Evolutionary conservation across 225 moss, liverwort and hornwort species (phyloP).

Genomic region (Neckera pumila): DNA sequence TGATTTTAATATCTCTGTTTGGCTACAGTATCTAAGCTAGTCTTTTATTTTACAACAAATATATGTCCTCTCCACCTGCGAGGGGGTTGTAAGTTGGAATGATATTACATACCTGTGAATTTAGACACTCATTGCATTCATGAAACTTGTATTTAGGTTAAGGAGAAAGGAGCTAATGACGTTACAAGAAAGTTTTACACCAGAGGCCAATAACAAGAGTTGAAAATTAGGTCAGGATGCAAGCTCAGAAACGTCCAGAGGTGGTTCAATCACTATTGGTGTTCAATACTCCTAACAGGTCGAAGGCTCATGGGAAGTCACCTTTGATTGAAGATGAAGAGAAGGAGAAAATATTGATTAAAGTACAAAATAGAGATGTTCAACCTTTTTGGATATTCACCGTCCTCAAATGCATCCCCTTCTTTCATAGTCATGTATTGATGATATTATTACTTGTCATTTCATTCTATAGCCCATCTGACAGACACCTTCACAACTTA

Average conservation of each 20-base stretch:
- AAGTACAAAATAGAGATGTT: slow-evolving; percentile 27
- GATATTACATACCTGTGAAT: neutral
- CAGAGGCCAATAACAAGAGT: slow-evolving; percentile 1
- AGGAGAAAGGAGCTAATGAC: slow-evolving; percentile 3
- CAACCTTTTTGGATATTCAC: slow-evolving; percentile 26
- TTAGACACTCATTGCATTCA: neutral
- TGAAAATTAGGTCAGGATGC: slow-evolving; percentile 24
- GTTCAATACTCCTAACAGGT: neutral
- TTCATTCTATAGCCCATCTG: neutral
- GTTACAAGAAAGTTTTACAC: neutral
- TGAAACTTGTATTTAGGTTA: neutral
- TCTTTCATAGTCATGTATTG: neutral
- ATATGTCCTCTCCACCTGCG: neutral
- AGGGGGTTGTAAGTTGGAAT: neutral
- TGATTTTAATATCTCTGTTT: neutral
- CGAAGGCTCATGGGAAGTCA: neutral
- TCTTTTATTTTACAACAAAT: neutral
- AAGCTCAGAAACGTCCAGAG: neutral
- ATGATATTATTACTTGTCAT: neutral
- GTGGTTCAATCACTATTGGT: neutral
- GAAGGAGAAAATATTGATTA: slow-evolving; percentile 47
- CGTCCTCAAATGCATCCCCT: slow-evolving; percentile 9
- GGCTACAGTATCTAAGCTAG: neutral
- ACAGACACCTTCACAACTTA: neutral
- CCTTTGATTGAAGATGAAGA: neutral